phyloP scores from a whole-genome alignment of 148 eudicot species.

The Vaccinium darrowii region DNA sequence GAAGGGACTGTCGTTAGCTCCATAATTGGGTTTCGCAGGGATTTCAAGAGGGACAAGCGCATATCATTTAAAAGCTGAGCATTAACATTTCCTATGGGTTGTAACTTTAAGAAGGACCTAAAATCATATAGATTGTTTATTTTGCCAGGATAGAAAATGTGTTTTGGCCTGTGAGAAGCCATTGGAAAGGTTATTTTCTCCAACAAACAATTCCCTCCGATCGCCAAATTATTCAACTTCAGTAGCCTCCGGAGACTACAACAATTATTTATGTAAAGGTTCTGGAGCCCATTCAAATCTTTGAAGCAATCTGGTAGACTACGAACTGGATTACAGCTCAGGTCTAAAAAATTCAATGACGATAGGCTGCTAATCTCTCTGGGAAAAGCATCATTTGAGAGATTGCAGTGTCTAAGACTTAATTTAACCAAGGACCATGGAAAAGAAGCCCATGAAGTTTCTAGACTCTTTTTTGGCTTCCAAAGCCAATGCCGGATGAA shows the following conservation, averaged over 20 bases:
- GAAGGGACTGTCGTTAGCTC: too few relatives aligned
- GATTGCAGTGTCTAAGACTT: too few relatives aligned
- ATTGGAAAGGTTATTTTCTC: not conserved
- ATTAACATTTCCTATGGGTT: too few relatives aligned
- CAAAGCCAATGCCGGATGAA: not conserved
- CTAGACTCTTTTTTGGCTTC: not conserved
- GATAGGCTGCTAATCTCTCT: not conserved
- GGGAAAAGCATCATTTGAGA: too few relatives aligned
- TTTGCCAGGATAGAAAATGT: too few relatives aligned
- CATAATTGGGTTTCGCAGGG: too few relatives aligned
- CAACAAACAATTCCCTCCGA: not conserved
- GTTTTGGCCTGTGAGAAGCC: too few relatives aligned
- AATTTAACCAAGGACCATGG: too few relatives aligned
- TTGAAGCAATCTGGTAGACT: conserved; percentile 1
- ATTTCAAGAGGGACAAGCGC: too few relatives aligned
- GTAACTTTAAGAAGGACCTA: not conserved
- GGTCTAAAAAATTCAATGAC: not conserved
- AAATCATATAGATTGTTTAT: too few relatives aligned
- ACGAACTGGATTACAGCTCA: not conserved
- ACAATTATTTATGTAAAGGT: not conserved
- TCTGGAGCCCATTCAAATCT: not conserved
- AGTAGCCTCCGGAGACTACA: not conserved
- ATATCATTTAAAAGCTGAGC: too few relatives aligned
- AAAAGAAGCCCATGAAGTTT: not conserved
- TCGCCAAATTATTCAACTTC: too few relatives aligned